Conservation (phyloP, 2,329 filamentous ascomycete genomes). For the Dothiorella sarmentorum region DNA sequence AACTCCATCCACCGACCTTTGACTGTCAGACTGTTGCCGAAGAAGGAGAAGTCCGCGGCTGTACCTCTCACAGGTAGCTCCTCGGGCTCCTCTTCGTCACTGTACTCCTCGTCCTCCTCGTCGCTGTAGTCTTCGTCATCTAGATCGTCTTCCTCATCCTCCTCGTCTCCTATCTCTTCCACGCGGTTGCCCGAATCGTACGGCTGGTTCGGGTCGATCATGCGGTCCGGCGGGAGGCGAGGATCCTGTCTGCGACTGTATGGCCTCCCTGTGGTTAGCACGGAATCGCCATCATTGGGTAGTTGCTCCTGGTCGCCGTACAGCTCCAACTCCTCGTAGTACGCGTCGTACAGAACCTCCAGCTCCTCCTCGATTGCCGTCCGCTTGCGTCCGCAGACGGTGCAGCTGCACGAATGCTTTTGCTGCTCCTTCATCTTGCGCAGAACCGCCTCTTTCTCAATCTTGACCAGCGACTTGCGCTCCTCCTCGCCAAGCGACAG, state of each 20-base stretch:
- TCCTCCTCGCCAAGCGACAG: slow-evolving; percentile 90
- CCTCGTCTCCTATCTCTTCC: slow-evolving; percentile 52
- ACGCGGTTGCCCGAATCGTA: slow-evolving; percentile 69
- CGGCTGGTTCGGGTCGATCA: slow-evolving; percentile 58
- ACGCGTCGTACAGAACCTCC: slow-evolving; percentile 95
- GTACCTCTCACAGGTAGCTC: slow-evolving; percentile 60
- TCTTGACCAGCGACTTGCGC: slow-evolving; percentile 90
- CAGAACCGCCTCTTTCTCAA: slow-evolving; percentile 96
- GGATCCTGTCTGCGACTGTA: slow-evolving; percentile 15
- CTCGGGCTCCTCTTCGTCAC: slow-evolving; percentile 64
- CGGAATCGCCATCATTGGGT: slow-evolving; percentile 60
- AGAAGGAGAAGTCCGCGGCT: slow-evolving; percentile 88
- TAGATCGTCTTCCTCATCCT: slow-evolving; percentile 51
- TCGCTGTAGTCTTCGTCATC: slow-evolving; percentile 54
- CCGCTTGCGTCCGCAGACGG: slow-evolving; percentile 91
- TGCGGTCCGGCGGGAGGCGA: slow-evolving; percentile 55
- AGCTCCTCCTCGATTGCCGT: slow-evolving; percentile 97
- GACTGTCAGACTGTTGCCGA: slow-evolving; percentile 94
- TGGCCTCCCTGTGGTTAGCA: slow-evolving; percentile 55
- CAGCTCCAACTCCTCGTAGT: slow-evolving; percentile 96
- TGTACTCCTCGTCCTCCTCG: slow-evolving; percentile 54
- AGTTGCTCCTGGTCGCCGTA: slow-evolving; percentile 83
- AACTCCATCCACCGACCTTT: slow-evolving; percentile 58
- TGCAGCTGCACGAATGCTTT: slow-evolving; percentile 97
- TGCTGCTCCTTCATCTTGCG: slow-evolving; percentile 99